phyloP scores from a whole-genome alignment of 768 basidiomycete genomes.

The Lentinula raphanica region DNA sequence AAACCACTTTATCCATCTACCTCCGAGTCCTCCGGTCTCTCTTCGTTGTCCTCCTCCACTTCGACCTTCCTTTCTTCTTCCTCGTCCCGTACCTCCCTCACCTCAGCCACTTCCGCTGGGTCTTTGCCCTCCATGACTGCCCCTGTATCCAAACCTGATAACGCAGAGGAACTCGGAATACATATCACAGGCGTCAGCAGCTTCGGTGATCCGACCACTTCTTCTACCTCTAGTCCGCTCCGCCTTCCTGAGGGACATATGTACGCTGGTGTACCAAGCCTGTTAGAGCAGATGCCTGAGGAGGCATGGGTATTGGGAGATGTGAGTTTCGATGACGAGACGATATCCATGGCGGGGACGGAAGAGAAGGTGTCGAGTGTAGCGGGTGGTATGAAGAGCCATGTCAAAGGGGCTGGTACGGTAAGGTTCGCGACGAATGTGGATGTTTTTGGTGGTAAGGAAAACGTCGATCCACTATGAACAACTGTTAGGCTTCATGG shows the following conservation, averaged over 20 bases:
- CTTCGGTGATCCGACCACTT: constrained; percentile 1
- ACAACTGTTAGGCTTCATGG: not conserved
- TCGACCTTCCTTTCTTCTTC: not conserved
- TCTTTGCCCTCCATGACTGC: constrained; percentile 30
- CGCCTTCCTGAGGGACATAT: constrained; percentile 2
- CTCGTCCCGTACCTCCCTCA: not conserved
- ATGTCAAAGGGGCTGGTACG: constrained; percentile 13
- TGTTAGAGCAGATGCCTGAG: constrained; percentile 58
- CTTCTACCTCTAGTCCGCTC: constrained; percentile 25
- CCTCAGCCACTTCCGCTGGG: not conserved
- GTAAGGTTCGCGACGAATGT: constrained; percentile 21
- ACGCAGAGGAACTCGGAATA: constrained; percentile 16
- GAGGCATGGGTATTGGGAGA: constrained; percentile 45
- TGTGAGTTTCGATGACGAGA: constrained; percentile 49
- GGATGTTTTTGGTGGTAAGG: constrained; percentile 44
- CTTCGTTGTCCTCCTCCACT: not conserved
- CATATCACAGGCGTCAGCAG: not conserved
- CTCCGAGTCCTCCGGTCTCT: not conserved
- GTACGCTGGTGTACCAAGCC: constrained; percentile 24
- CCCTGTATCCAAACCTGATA: constrained; percentile 16
- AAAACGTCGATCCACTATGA: constrained; percentile 27
- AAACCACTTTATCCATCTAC: not conserved
- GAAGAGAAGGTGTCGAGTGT: not conserved
- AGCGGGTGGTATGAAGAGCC: constrained; percentile 17
- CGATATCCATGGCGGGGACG: not conserved